These are phyloP conservation scores for Phycomyces blakesleeanus DNA, from an alignment of 192 early-diverging fungal genomes.

Conservation along the genomic window DNA sequence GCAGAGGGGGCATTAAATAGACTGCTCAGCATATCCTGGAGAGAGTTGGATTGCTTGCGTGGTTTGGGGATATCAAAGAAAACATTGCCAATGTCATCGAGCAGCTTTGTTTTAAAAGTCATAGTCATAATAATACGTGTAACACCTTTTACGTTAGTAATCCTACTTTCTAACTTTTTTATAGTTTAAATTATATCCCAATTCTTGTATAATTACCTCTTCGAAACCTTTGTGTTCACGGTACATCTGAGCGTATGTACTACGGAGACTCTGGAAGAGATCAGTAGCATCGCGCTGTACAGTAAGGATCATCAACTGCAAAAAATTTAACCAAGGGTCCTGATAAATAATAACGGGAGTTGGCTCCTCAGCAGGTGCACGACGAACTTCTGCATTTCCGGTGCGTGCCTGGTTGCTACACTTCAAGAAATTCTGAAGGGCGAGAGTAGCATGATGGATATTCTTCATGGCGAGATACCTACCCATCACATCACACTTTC, in stretches of 20 bases:
- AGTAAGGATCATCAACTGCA: conserved; percentile 59
- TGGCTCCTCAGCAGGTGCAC: conserved; percentile 40
- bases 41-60: conserved; percentile 42
- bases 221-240: conserved; percentile 33
- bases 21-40: conserved; percentile 51
- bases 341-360: conserved; percentile 39
- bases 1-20: conserved; percentile 41
- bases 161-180: not conserved
- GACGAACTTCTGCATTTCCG: conserved; percentile 26
- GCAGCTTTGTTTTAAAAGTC: too few relatives aligned
- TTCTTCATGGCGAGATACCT: conserved; percentile 43
- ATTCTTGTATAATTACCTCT: conserved; percentile 22
- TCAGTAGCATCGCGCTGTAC: conserved; percentile 60
- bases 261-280: conserved; percentile 33
- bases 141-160: too few relatives aligned
- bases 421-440: conserved; percentile 37
- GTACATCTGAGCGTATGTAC: conserved; percentile 27
- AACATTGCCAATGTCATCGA: conserved; percentile 43
- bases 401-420: conserved; percentile 22
- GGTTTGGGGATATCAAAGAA: conserved; percentile 48
- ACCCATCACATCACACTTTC: too few relatives aligned
- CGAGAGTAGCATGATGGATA: conserved; percentile 40
- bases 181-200: not conserved
- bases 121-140: too few relatives aligned
- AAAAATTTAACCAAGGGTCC: conserved; percentile 57